A percentile compares a stretch with the other conserved stretches of the same genome.
These are phyloP conservation scores for Barnettozyma hawaiiensis DNA, from an alignment of 1,139 yeast species.

Conservation along the genomic window DNA sequence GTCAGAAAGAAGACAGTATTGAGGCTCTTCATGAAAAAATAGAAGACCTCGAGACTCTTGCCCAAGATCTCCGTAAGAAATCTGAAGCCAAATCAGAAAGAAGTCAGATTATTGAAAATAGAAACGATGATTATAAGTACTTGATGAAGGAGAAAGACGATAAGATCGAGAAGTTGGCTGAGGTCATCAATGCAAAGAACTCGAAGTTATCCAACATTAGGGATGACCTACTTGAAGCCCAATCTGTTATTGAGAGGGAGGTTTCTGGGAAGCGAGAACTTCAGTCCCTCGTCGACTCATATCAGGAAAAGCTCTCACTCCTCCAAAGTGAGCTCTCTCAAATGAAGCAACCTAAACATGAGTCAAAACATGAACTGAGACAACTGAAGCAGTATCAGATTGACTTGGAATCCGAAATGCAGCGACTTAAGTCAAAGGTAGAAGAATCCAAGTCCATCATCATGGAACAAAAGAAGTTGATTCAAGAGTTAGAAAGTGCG, in stretches of 20 bases:
- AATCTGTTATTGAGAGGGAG: conserved; percentile 7
- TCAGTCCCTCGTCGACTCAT: conserved; percentile 2
- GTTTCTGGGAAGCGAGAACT: background rate
- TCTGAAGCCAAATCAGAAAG: conserved; percentile 9
- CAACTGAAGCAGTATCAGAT: conserved; percentile 7
- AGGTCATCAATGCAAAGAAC: conserved; percentile 13
- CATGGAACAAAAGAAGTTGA: conserved; percentile 20
- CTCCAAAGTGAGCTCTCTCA: conserved; percentile 12
- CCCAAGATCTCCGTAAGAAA: conserved; percentile 12
- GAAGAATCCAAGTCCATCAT: conserved; percentile 22
- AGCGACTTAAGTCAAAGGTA: conserved; percentile 15
- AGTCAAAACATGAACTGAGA: conserved; percentile 6
- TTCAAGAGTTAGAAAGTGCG: conserved; percentile 17
- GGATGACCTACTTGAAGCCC: conserved; percentile 10
- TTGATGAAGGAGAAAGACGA: conserved; percentile 24
- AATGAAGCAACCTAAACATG: conserved; percentile 1
- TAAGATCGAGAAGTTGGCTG: conserved; percentile 21
- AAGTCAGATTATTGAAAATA: conserved; percentile 10
- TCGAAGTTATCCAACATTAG: conserved; percentile 11
- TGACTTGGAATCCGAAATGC: conserved; percentile 20
- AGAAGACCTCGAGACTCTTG: conserved; percentile 15
- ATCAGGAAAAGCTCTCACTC: conserved; percentile 7
- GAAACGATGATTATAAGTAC: conserved; percentile 14
- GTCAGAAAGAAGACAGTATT: conserved; percentile 20
- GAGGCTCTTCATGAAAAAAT: conserved; percentile 21